These are phyloP conservation scores for Wickerhamomyces bovis DNA, from an alignment of 805 yeast genomes.

Conservation along the genomic window DNA sequence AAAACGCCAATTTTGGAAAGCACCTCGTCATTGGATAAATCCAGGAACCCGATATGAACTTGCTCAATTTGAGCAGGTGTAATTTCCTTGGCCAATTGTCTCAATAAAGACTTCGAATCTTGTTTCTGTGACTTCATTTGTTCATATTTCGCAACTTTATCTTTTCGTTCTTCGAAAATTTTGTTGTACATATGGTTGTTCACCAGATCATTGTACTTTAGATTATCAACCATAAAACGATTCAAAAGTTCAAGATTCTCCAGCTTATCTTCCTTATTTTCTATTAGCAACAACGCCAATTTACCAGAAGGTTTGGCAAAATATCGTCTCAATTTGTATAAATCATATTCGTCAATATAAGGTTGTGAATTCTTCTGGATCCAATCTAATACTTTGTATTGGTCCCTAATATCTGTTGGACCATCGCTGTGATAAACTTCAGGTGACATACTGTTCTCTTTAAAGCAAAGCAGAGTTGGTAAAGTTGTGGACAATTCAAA, in stretches of 20 bases:
- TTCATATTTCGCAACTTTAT: slow-evolving; percentile 39
- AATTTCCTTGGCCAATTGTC: slow-evolving; percentile 43
- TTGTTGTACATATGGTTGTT: slow-evolving; percentile 24
- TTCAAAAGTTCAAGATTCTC: slow-evolving; percentile 23
- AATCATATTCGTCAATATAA: slow-evolving; percentile 43
- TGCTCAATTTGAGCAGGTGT: slow-evolving; percentile 38
- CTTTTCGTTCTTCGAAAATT: slow-evolving; percentile 33
- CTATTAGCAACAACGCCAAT: slow-evolving; percentile 12
- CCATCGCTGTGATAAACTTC: slow-evolving; percentile 54
- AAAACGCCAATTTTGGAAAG: slow-evolving; percentile 1
- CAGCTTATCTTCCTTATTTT: slow-evolving; percentile 2
- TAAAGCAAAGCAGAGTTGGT: slow-evolving; percentile 59
- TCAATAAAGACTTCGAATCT: slow-evolving; percentile 31
- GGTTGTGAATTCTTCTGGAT: slow-evolving; percentile 42
- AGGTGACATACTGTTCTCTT: slow-evolving; percentile 48
- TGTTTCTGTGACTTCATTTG: slow-evolving; percentile 38
- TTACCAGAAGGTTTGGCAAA: background rate
- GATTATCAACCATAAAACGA: slow-evolving; percentile 13
- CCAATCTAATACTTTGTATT: slow-evolving; percentile 42
- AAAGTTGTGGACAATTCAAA: slow-evolving; percentile 49
- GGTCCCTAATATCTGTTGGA: slow-evolving; percentile 55
- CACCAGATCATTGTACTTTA: slow-evolving; percentile 42
- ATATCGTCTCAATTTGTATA: slow-evolving; percentile 1
- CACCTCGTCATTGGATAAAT: slow-evolving; percentile 25
- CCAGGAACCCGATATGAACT: slow-evolving; percentile 44